Evolutionary conservation across 2,329 filamentous ascomycete genomes (phyloP), one percentile per base, ranked within the genome.

Genomic region (Paraconiothyrium sp.): DNA sequence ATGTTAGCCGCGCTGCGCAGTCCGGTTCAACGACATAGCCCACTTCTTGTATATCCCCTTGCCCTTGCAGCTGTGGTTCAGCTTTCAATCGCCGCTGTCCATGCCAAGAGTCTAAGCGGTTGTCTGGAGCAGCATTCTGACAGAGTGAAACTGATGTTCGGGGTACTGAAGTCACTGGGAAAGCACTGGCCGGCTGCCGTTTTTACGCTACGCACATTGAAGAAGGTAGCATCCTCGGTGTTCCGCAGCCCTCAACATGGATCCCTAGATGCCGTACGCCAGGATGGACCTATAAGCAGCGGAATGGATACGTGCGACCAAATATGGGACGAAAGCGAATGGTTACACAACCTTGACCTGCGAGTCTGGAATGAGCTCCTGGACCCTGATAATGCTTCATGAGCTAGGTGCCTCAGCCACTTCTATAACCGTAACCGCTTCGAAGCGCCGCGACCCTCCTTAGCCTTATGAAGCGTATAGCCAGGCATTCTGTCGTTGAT

Each of bases 1-100:
- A 86, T 87, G 72, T 84, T 93, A 72, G 85, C 92, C 48, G 89
- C 90, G 0, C 86, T 95, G 16, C 13, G 41, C 8, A 20, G 41
- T 57, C 86, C 89, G 0, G 81, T 93, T 7, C 84, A 89, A 9
- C 88, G 86, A 14, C 92, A 95, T 77, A 92, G 55, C 14, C 67
- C 67, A 5, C 63, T 72, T n/a, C 68, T 72, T 35, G 58, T 68
- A 16, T 71, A 68, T 44, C 63, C 61, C 1, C 50, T 71, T 14
- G 69, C 67, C 35, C 63, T 72, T 11, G 61, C 59, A 30, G 61
- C 67, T 22, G 60, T 70, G 20, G 67, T 72, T 6, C 65, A 72
- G 49, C 61, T 72, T 90, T 92, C 89, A 65, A 89, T 89, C 55
- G 94, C 92, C 86, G 85, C 85, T 3, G 57, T 62, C 14, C 67